Conservation (phyloP, 2,329 filamentous ascomycete species). For the Microdochium nivale region DNA sequence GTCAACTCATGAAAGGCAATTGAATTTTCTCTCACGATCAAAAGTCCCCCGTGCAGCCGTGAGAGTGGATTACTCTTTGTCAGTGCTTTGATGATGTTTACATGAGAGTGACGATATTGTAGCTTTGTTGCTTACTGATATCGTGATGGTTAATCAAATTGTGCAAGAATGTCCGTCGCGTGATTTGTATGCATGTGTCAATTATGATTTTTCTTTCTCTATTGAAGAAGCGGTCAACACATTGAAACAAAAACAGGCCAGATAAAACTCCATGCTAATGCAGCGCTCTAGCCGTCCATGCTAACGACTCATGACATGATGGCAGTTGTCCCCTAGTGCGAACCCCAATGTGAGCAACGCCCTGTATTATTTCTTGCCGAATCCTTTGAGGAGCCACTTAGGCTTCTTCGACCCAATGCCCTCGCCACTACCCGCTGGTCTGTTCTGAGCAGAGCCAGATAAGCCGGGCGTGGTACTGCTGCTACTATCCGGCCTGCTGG, state of each 20-base stretch:
- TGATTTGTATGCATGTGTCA: no score
- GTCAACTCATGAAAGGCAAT: not conserved
- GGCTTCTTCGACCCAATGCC: conserved; percentile 35
- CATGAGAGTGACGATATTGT: no score
- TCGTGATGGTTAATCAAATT: no score
- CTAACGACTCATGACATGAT: not conserved
- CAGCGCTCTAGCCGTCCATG: conserved; percentile 1
- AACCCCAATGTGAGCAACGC: no score
- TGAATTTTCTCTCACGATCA: not conserved
- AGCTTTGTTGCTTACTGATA: no score
- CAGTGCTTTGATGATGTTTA: not conserved
- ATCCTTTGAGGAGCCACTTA: conserved; percentile 66
- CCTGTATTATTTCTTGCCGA: conserved; percentile 57
- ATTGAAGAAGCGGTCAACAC: no score
- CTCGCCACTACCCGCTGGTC: conserved; percentile 11
- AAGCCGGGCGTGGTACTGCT: conserved; percentile 2
- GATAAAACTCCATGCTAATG: conserved; percentile 1
- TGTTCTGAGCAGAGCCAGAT: conserved; percentile 3
- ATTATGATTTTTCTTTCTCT: no score
- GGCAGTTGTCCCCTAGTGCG: no score
- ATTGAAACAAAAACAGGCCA: conserved; percentile 8
- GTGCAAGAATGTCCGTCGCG: no score
- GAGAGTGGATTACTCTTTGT: no score
- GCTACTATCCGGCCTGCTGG: conserved; percentile 18
- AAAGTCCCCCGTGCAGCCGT: not conserved